Percentiles rank a stretch among this genome's conserved stretches.
Conservation (phyloP, 2,329 filamentous ascomycete species). For the Penicillium sp. region DNA sequence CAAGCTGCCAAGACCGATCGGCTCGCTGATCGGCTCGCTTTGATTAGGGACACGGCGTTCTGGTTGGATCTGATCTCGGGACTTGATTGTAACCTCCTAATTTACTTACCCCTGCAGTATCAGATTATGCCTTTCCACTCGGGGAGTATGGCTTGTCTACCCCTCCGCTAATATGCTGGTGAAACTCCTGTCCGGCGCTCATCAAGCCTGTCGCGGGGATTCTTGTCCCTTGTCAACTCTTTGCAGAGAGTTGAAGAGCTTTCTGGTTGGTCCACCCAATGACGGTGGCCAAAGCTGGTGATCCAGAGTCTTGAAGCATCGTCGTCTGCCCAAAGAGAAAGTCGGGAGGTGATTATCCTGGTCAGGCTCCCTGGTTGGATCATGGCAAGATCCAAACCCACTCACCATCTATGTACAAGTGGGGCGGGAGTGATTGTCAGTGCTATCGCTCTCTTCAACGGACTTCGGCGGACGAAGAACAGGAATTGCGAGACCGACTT, state of each 20-base stretch:
- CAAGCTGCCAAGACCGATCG: not conserved
- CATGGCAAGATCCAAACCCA: not conserved
- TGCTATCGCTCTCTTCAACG: not conserved
- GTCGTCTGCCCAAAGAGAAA: not conserved
- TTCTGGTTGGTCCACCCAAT: constrained; percentile 6
- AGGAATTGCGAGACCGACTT: not conserved
- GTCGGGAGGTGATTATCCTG: not conserved
- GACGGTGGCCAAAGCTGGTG: constrained; percentile 9
- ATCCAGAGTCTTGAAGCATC: constrained; percentile 5
- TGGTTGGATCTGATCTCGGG: not conserved
- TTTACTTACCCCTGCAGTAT: not conserved
- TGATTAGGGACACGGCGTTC: not conserved
- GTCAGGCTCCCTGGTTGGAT: constrained; percentile 9
- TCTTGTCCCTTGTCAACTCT: not conserved
- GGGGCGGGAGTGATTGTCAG: constrained; percentile 20
- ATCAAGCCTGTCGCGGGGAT: not conserved
- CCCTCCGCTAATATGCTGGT: not conserved
- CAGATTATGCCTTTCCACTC: not conserved
- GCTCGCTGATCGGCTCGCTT: not conserved
- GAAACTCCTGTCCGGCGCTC: not conserved
- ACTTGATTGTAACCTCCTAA: not conserved
- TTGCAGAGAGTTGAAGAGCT: not conserved
- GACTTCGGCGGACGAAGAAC: not conserved
- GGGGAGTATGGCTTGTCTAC: not conserved
- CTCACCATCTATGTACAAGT: not conserved